Percentiles rank a stretch among this genome's conserved stretches.
These are phyloP conservation scores for Polysphondylium violaceum DNA, from an alignment of 78 protist species.

Conservation along the genomic window DNA sequence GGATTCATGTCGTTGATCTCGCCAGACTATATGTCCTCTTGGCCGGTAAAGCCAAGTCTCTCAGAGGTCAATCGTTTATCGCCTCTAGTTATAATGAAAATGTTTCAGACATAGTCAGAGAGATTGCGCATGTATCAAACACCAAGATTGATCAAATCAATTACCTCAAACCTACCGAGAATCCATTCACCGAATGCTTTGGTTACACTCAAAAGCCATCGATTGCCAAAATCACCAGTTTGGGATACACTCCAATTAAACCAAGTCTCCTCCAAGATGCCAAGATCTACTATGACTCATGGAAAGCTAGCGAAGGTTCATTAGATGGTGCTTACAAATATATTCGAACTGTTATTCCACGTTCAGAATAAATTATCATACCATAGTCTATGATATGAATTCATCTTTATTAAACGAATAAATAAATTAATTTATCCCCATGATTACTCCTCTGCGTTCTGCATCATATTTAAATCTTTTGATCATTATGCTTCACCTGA, in stretches of 20 bases:
- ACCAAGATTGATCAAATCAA: background rate
- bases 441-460: too few species aligned
- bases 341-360: too few species aligned
- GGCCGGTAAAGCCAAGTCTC: background rate
- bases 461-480: too few species aligned
- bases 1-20: constrained; percentile 10
- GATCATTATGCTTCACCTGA: too few species aligned
- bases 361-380: too few species aligned
- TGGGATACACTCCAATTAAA: constrained; percentile 1
- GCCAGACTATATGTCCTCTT: background rate
- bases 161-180: background rate
- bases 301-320: too few species aligned
- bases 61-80: background rate
- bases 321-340: too few species aligned
- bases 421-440: too few species aligned
- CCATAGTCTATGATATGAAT: too few species aligned
- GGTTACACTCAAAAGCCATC: background rate
- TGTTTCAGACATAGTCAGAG: background rate
- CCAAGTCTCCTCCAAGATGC: background rate
- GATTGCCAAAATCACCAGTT: background rate
- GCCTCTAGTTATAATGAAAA: constrained; percentile 4
- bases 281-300: background rate
- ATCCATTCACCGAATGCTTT: background rate
- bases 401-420: too few species aligned
- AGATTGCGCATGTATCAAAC: too few species aligned